Evolutionary conservation across 2,329 filamentous ascomycete species (phyloP), one percentile per base, ranked within the genome.

Genomic region (Raffaelea ambrosiae): DNA sequence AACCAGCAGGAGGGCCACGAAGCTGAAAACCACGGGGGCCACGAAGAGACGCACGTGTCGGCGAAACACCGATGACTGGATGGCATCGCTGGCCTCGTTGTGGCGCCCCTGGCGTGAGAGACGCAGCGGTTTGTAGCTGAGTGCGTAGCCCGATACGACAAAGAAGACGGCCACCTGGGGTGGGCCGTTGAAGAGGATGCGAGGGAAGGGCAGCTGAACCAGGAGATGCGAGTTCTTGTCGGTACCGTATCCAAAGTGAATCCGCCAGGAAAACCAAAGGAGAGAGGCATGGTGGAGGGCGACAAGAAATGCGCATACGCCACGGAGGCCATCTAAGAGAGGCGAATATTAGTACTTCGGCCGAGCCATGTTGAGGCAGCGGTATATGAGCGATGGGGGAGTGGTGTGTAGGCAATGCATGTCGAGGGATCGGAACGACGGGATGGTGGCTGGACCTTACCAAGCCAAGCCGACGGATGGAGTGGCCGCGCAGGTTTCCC

Each of bases 251-350:
- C 58, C 62, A 3, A 53, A 40, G 51, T 64, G 58, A 23, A 63
- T 49, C 26, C 47, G 42, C 59, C 57, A 59, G 0, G 57, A 49
- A 51, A 63, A 63, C 51, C 53, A 62, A 8, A 63, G 42, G 11
- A 64, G 53, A 8, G 57, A 59, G 26, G 58, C 55, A 59, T 76
- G 71, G 44, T 73, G 69, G 48, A 68, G 64, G 52, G 77, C 78
- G 5, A 80, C 76, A 33, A 78, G 59, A 29, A 79, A 65, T 3
- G 76, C 74, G 3, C 75, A 73, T 46, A 77, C 70, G 8, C 76
- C 76, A 55, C 76, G 64, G 19, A 79, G 62, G 7, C 75, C 76
- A 53, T 79, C 75, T 58, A n/a, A n/a, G n/a, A n/a, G n/a, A n/a
- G n/a, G n/a, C n/a, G n/a, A n/a, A n/a, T n/a, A n/a, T n/a, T n/a